Conservation (phyloP, 768 basidiomycete genomes). For the Auriscalpium vulgare region DNA sequence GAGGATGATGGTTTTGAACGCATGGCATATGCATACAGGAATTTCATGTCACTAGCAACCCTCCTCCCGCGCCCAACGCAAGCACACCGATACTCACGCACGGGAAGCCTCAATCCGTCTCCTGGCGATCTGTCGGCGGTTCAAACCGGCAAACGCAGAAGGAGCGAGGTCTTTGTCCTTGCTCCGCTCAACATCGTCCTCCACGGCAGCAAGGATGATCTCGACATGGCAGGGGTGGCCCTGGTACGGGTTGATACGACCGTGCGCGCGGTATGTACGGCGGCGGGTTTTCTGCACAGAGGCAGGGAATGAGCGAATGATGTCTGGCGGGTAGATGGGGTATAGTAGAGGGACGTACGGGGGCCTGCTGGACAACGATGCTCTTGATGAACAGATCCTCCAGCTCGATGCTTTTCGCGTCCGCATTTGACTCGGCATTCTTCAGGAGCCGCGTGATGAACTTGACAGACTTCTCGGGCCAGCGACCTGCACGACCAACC, state of each 20-base stretch:
- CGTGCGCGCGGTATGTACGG: slow-evolving; percentile 97
- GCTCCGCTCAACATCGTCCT: slow-evolving; percentile 84
- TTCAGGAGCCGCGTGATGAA: slow-evolving; percentile 92
- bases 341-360: slow-evolving; percentile 45
- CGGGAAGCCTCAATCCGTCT: slow-evolving; percentile 83
- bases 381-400: slow-evolving; percentile 93
- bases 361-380: slow-evolving; percentile 98
- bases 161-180: slow-evolving; percentile 66
- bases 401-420: slow-evolving; percentile 90
- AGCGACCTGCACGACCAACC: slow-evolving; percentile 63
- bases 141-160: slow-evolving; percentile 54
- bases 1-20: slow-evolving; percentile 5
- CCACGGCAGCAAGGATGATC: slow-evolving; percentile 76
- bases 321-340: neutral
- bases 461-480: slow-evolving; percentile 98
- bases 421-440: slow-evolving; percentile 99
- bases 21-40: slow-evolving; percentile 15
- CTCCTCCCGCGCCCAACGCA: slow-evolving; percentile 15
- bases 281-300: slow-evolving; percentile 86
- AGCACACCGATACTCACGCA: slow-evolving; percentile 17
- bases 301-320: neutral
- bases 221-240: slow-evolving; percentile 97
- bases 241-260: slow-evolving; percentile 98
- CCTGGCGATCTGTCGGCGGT: slow-evolving; percentile 82
- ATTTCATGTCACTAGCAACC: slow-evolving; percentile 18